Percentiles rank a stretch among this genome's conserved stretches.
These are phyloP conservation scores for Cladophialophora immunda DNA, from an alignment of 2,329 filamentous ascomycete species.

Conservation along the genomic window DNA sequence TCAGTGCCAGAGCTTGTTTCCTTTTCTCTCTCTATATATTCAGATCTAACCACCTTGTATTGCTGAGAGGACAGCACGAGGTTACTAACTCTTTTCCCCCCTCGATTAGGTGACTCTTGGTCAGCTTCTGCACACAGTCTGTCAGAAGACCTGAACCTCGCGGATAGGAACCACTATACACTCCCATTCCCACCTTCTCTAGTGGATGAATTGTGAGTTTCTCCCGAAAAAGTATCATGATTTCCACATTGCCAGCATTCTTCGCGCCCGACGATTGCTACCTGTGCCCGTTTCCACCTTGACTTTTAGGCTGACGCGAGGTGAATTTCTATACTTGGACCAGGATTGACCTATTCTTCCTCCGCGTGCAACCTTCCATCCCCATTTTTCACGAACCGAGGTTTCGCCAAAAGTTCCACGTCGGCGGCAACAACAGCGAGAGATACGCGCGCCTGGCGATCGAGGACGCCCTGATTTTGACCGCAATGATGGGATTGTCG, in stretches of 20 bases:
- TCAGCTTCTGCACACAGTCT: constrained; percentile 3
- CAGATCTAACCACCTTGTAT: neutral
- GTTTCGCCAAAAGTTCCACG: constrained; percentile 8
- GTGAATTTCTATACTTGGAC: neutral
- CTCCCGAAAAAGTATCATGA: neutral
- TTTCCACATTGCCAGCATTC: neutral
- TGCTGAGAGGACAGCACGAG: neutral
- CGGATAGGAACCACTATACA: constrained; percentile 1
- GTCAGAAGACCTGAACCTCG: constrained; percentile 5
- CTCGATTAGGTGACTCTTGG: neutral
- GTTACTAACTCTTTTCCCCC: neutral
- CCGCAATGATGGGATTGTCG: constrained; percentile 11
- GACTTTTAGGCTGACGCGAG: neutral
- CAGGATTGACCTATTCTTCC: constrained; percentile 15
- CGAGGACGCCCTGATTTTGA: constrained; percentile 16
- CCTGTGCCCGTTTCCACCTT: neutral
- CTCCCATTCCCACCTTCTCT: neutral
- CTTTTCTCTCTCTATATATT: neutral
- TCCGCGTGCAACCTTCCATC: constrained; percentile 6
- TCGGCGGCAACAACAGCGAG: neutral
- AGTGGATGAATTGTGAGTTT: constrained; percentile 3
- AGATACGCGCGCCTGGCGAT: neutral
- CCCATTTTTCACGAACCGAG: constrained; percentile 14
- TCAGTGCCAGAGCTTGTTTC: neutral
- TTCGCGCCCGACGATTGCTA: neutral